These are phyloP conservation scores for Thalia dealbata DNA, from an alignment of 176 grass and related monocot species.

Conservation along the genomic window DNA sequence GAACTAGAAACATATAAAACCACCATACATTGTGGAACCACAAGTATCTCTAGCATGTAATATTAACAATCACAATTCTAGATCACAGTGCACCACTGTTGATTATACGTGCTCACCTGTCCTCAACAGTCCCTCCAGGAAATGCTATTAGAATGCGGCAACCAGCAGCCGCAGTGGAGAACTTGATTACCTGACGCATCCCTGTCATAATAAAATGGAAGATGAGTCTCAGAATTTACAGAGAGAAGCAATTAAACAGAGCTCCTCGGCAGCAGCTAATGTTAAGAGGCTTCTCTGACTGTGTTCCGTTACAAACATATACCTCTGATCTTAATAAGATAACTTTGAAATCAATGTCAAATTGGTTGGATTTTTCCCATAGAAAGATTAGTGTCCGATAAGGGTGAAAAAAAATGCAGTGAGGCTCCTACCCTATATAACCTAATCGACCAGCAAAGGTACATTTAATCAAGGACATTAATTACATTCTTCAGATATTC, in stretches of 20 bases:
- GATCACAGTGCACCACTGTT: neutral
- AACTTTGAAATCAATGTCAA: constrained; percentile 12
- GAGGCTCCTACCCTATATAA: neutral
- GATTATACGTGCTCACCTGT: neutral
- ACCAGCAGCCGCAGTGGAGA: neutral
- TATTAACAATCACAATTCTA: neutral
- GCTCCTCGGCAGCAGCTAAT: neutral
- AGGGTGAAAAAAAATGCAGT: neutral
- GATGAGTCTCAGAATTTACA: neutral
- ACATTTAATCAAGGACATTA: constrained; percentile 10
- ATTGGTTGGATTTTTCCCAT: neutral
- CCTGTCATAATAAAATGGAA: too few species aligned
- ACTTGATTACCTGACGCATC: neutral
- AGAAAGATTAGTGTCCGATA: constrained; percentile 14
- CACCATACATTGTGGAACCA: neutral
- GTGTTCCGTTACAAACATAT: neutral
- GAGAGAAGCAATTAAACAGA: neutral
- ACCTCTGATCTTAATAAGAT: neutral
- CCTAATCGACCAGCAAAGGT: neutral
- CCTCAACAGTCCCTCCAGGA: neutral
- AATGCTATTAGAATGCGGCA: neutral
- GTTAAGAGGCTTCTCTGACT: neutral
- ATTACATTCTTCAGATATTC: neutral
- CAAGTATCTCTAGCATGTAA: neutral
- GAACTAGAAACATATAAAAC: neutral